Evolutionary conservation across 345 rosid species (phyloP), one percentile per base, ranked within the genome.

Genomic region (Orychophragmus violaceus): DNA sequence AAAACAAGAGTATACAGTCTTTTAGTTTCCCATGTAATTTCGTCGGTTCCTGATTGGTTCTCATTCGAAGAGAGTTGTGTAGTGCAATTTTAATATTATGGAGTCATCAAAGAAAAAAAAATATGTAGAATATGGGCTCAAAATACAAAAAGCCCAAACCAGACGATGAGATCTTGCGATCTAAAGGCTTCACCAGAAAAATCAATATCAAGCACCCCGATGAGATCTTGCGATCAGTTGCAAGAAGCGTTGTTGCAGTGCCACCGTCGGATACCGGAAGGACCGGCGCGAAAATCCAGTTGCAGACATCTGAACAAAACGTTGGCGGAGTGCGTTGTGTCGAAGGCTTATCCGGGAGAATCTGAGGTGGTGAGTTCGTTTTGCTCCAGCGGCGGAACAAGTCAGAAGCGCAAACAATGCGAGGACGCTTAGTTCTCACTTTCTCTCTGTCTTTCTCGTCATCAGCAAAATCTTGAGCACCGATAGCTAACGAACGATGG

Each of bases 301-400:
- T 92, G 98, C 62, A 83, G 87, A 59, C 95, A 85, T 74, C 79
- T 92, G 83, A 92, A 83, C 82, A 78, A 77, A 2, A 85, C 82
- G 27, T 72, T 89, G 17, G 98, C 93, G 12, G 75, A 85, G 86
- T 89, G 98, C 74, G 51, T 89, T 59, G 87, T 89, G 49, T 45
- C 87, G 23, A 80, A 67, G 65, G 79, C 68, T 59, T 92, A 95
- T 39, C 95, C 98, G 5, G 81, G 83, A 12, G 96, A 92, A 67
- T 64, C 71, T 5, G 96, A 92, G 80, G 91, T 88, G 62, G 95
- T 89, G 62, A 83, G 83, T 48, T 79, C 81, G 54, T 59, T 92
- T 30, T 92, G 98, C 67, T 61, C 80, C 0, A 92, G 96, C 78
- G 87, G 92, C 27, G 98, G 98, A 29, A 92, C 95, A n/a, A 77